Evolutionary conservation across 2,329 filamentous ascomycete genomes (phyloP).

Genomic region (Clonostachys sp.): DNA sequence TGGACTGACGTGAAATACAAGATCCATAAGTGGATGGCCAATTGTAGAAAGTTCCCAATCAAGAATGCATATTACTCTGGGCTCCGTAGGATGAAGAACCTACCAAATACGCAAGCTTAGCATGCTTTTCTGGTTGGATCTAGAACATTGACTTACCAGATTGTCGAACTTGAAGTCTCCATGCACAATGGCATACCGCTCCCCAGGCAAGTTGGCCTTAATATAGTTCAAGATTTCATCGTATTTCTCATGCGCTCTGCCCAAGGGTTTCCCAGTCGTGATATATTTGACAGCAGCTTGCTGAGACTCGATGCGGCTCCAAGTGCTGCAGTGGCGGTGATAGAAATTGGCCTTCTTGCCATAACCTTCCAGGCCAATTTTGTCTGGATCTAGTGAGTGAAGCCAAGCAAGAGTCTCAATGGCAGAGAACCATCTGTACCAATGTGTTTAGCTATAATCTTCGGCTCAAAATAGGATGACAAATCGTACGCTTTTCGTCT

Average conservation of each 20-base stretch:
- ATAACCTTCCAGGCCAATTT: constrained; percentile 61
- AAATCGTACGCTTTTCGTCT: neutral
- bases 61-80: constrained; percentile 78
- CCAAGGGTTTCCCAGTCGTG: constrained; percentile 67
- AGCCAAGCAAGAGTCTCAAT: constrained; percentile 69
- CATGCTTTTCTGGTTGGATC: too few relatives aligned
- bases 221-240: constrained; percentile 76
- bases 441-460: neutral
- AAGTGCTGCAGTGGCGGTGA: constrained; percentile 76
- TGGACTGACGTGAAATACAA: constrained; percentile 22
- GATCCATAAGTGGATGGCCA: constrained; percentile 79
- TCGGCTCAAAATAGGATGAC: neutral
- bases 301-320: constrained; percentile 70
- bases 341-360: constrained; percentile 73
- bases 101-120: neutral
- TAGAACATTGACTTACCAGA: constrained; percentile 26
- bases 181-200: constrained; percentile 71
- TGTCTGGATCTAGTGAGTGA: constrained; percentile 62
- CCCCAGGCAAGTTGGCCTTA: constrained; percentile 55
- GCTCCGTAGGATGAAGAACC: constrained; percentile 74
- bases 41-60: constrained; percentile 96
- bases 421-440: neutral
- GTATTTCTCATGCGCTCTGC: constrained; percentile 68
- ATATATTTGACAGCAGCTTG: constrained; percentile 59
- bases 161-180: constrained; percentile 89